These are phyloP conservation scores for Backusella luteola DNA, from an alignment of 192 early-diverging fungal species.

Conservation along the genomic window DNA sequence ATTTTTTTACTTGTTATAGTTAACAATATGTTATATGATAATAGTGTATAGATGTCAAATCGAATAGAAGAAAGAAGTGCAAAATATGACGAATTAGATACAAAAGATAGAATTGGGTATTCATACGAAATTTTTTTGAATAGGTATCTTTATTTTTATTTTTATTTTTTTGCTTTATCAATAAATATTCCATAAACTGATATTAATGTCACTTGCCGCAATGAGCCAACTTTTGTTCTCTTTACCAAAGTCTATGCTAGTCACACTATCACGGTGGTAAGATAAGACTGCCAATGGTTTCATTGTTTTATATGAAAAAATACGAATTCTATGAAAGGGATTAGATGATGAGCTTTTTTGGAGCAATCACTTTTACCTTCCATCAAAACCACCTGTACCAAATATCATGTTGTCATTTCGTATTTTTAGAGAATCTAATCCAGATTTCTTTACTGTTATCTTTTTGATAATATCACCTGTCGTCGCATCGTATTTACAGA, in stretches of 20 bases:
- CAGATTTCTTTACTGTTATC: slow-evolving; percentile 27
- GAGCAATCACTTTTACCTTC: slow-evolving; percentile 5
- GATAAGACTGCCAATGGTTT: slow-evolving; percentile 34
- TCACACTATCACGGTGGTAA: slow-evolving; percentile 36
- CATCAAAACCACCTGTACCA: slow-evolving; percentile 37
- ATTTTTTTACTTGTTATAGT: no score
- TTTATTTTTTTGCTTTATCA: slow-evolving; percentile 7
- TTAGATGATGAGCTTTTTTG: no score
- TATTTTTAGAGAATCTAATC: slow-evolving; percentile 24
- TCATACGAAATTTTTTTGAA: no score
- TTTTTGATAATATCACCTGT: slow-evolving; percentile 13
- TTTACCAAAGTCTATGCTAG: slow-evolving; percentile 18
- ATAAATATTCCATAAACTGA: slow-evolving; percentile 39
- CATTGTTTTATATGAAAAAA: slow-evolving; percentile 32
- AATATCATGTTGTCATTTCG: slow-evolving; percentile 35
- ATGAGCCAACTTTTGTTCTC: slow-evolving; percentile 22
- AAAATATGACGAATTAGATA: no score
- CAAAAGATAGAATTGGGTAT: no score
- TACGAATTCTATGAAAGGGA: slow-evolving; percentile 23
- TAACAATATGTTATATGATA: no score
- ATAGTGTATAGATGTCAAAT: no score
- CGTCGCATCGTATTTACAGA: slow-evolving; percentile 15
- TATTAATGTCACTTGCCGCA: slow-evolving; percentile 28
- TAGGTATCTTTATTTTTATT: neutral
- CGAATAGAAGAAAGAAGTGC: no score